Base-by-base conservation (phyloP, 352 stramenopile genomes). In the Phytophthora rubi region DNA sequence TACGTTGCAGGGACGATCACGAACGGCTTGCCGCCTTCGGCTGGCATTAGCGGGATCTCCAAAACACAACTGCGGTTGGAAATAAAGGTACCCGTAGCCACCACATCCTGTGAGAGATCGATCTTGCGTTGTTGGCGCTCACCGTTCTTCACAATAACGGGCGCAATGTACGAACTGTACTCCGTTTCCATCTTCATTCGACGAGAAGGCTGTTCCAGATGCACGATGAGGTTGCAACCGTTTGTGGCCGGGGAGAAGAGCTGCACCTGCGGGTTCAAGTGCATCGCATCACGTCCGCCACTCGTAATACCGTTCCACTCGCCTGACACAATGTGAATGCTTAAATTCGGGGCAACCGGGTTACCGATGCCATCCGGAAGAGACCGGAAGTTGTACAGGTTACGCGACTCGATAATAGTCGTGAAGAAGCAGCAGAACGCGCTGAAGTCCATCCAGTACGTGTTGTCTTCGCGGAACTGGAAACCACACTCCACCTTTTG, bases 261-360 rank as follows among this genome's bases (percentile, higher is more conserved):
- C 53, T 95, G 88, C 56, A 93, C 90, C 67, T 95, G 88, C n/a
- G 88, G 88, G 57, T 95, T 95, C 49, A 95, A 57, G 60, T 95
- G 88, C 81, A 95, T 91, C 6, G 86, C 88, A 45, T 94, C 86
- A 26, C 88, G 81, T 6, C 86, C 88, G 48, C 88, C 88, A 23
- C 82, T 89, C 3, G 86, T 95, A 54, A 93, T 87, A 13, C 86
- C 88, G 62, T 90, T 94, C 88, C 88, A 95, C 65, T 92, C 86
- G 13, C 86, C 85, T 16, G 75, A 79, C 42, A 95, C 65, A 12
- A 95, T 83, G 59, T 95, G 86, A 30, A 94, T 69, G 56, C 81
- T 93, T 55, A 91, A 37, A 66, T 70, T 88, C n/a, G 86, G 83
- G 21, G 37, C 62, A 35, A 84, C 71, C 0, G 80, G 80, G 61